Base-by-base conservation (phyloP, 192 early-diverging fungal species). In the Backusella sp. region DNA sequence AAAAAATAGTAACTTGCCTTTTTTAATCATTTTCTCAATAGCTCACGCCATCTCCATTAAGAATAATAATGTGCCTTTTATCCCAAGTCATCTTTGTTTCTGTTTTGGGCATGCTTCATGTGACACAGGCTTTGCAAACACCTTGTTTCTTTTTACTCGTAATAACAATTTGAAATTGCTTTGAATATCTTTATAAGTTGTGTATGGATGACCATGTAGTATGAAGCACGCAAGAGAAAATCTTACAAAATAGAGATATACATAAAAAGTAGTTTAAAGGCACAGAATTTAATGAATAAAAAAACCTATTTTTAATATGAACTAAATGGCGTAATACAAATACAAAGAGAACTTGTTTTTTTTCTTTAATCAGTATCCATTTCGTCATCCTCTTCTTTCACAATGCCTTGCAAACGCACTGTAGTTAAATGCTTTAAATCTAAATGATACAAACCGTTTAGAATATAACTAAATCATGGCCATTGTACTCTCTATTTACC, bases 371-470 rank as follows among this genome's bases (percentile, higher is more conserved):
- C 65, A 53, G n/a, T 32, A 0, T 49, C 73, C 52, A 66, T 66
- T 36, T 36, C 41, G 30, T 73, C 72, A 56, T 73, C 72, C 19
- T 73, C 46, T 23, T 73, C 72, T 23, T 59, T 52, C 11, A 21
- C 65, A 28, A 74, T 74, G 28, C 73, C 73, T 53, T 41, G 53
- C 26, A 74, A 65, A 8, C 73, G 44, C 28, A 74, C 73, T 30
- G 49, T 41, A 37, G 19, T 37, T 74, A 74, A 66, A 15, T 21
- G 14, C 9, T 59, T 28, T 53, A 74, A 37, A 26, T 59, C 73
- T 74, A 39, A 32, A 32, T 32, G 32, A 21, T 35, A 62, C 35
- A 0, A 68, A 35, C 23, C 23, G 7, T 32, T 32, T 68, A 19
- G 28, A 19, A 44, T 44, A 11, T 3, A 14, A 15, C 17, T 44